phyloP scores from a whole-genome alignment of 257 asterid genomes.

The Solanum ossicruentum region DNA sequence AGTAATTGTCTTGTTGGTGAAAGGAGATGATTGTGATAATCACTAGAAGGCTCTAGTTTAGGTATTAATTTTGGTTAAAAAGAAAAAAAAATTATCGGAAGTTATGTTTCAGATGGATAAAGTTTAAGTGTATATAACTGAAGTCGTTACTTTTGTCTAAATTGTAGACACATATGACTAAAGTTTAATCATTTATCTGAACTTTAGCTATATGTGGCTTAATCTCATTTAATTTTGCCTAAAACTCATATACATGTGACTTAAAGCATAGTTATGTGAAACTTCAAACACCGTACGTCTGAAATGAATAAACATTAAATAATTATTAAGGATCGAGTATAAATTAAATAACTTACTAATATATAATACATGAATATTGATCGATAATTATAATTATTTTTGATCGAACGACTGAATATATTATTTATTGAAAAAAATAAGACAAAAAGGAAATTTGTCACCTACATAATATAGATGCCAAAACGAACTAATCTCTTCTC shows the following conservation, averaged over 20 bases:
- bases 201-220: too few relatives aligned
- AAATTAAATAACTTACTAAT: not conserved
- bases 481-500: not conserved
- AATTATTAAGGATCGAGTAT: not conserved
- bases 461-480: not conserved
- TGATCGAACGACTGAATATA: rapidly evolving
- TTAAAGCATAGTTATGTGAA: too few relatives aligned
- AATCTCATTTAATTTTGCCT: too few relatives aligned
- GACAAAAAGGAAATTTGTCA: not conserved
- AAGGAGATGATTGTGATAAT: not conserved
- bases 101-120: not conserved
- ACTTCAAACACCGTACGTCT: not conserved
- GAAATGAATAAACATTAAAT: not conserved
- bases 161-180: too few relatives aligned
- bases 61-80: not conserved
- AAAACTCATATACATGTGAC: too few relatives aligned
- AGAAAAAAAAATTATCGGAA: too few relatives aligned
- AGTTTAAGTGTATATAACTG: not conserved
- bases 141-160: too few relatives aligned
- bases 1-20: not conserved
- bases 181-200: not conserved
- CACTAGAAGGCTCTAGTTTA: not conserved
- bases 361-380: not conserved
- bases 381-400: not conserved
- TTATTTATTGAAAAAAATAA: not conserved